Evolutionary conservation across 148 eudicot species (phyloP).

Genomic region (Rhododendron williamsianum): DNA sequence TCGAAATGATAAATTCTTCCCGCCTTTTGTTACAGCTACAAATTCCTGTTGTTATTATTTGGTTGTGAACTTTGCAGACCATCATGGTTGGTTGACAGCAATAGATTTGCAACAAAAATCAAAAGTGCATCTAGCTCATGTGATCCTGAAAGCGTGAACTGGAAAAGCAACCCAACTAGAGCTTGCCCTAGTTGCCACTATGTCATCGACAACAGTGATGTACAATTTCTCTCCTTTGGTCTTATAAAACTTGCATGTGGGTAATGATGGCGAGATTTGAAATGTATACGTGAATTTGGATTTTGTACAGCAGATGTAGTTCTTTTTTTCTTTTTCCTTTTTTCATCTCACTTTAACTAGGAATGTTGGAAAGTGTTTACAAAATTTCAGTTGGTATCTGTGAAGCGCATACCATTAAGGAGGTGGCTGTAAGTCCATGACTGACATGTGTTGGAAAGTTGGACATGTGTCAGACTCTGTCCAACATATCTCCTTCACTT

Average conservation of each 20-base stretch:
- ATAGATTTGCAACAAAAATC: conserved; percentile 87
- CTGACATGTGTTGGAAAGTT: background rate
- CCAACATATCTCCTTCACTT: background rate
- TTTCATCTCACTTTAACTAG: background rate
- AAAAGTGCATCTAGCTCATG: conserved; percentile 62
- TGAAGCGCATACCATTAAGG: background rate
- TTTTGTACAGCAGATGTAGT: background rate
- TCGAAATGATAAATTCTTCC: background rate
- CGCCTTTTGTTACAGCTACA: background rate
- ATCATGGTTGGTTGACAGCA: conserved; percentile 90
- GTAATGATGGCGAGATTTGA: background rate
- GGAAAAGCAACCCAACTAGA: conserved; percentile 88
- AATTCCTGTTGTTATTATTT: background rate
- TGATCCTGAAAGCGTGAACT: conserved; percentile 44
- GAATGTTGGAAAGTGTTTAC: background rate
- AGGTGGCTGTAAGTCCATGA: background rate
- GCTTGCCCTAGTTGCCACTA: conserved; percentile 78
- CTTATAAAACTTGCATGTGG: background rate
- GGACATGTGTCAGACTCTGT: background rate
- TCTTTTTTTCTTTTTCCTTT: background rate
- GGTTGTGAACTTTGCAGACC: conserved; percentile 45
- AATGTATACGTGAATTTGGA: background rate
- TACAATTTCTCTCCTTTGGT: conserved; percentile 30
- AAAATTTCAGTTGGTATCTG: background rate
- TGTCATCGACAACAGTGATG: conserved; percentile 78